Evolutionary conservation across 345 rosid species (phyloP), one percentile per base, ranked within the genome.

Genomic region (Eucalyptus regnans): DNA sequence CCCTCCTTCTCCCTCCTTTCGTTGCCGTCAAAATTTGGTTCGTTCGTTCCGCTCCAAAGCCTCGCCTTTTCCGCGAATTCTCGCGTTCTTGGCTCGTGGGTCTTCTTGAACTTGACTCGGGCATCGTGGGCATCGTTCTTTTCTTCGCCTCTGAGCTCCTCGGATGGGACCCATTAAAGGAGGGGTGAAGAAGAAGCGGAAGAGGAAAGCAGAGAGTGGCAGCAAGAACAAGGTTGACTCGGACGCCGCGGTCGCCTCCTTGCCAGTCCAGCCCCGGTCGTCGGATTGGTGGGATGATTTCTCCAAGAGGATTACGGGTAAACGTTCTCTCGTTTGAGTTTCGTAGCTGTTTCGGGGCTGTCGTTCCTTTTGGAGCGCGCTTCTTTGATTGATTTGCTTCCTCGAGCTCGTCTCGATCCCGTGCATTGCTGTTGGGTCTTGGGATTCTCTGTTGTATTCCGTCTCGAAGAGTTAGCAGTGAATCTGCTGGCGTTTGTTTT

Each of bases 241-340:
- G 83, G 93, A 92, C 90, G 94, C 90, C 89, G 86, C 91, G 87
- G 91, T 91, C 90, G 50, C 92, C 88, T 46, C 91, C 90, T 87
- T 89, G 89, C 83, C 68, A 52, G 64, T 90, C 62, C 94, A 91
- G 46, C 95, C 89, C 76, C 92, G 50, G 76, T 90, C 93, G 20
- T 60, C 88, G 88, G 96, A 96, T 92, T 96, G 98, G 97, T 96
- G 96, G 97, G 96, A 94, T 89, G 93, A 91, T 43, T 96, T 95
- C 93, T 96, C 96, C 87, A 91, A 88, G 88, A 94, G 96, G 92
- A 92, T 96, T 90, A 91, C 94, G 64, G 99, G 99, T 95, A 94
- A 64, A 49, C 91, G 79, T 85, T 58, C 48, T 85, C 49, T 60
- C 51, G 62, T 50, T 50, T 84, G 29, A 54, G 79, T 31, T 86